Conservation (phyloP, 2,329 filamentous ascomycete species). For the Phialophora tarda region DNA sequence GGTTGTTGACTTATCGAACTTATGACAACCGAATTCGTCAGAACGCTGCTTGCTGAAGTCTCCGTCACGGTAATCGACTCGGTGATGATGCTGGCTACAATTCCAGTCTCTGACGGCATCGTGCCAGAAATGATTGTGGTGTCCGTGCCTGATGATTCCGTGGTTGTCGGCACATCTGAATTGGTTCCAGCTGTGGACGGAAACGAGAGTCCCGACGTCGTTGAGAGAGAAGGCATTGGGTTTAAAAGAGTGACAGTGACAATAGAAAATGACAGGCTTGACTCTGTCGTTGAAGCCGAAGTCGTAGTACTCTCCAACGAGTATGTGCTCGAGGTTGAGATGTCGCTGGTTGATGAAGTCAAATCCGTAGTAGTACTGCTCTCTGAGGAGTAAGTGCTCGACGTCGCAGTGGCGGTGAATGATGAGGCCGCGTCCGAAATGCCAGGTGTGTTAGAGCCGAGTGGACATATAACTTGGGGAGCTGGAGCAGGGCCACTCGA, state of each 20-base stretch:
- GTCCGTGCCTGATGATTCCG: not conserved
- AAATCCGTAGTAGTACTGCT: not conserved
- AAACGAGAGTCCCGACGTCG: not conserved
- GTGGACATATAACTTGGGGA: slow-evolving; percentile 28
- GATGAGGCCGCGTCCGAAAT: slow-evolving; percentile 1
- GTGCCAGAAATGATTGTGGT: not conserved
- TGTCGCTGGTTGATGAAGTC: slow-evolving; percentile 8
- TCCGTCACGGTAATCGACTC: slow-evolving; percentile 30
- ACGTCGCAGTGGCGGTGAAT: slow-evolving; percentile 10
- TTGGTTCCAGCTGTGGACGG: not conserved
- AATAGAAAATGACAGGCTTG: not conserved
- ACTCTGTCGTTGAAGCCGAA: not conserved
- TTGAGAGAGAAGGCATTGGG: not conserved
- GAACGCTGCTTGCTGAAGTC: slow-evolving; percentile 5
- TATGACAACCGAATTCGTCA: not conserved
- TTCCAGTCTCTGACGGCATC: no score
- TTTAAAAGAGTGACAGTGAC: slow-evolving; percentile 4
- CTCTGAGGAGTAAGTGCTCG: slow-evolving; percentile 9
- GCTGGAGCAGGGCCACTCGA: slow-evolving; percentile 45
- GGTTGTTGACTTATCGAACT: not conserved
- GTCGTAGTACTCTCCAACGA: no score
- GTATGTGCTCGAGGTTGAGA: not conserved
- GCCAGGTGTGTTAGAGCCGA: slow-evolving; percentile 13
- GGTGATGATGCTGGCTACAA: slow-evolving; percentile 19
- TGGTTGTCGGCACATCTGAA: not conserved